phyloP scores from a whole-genome alignment of 495 filamentous ascomycete genomes.

The Neurospora intermedia region DNA sequence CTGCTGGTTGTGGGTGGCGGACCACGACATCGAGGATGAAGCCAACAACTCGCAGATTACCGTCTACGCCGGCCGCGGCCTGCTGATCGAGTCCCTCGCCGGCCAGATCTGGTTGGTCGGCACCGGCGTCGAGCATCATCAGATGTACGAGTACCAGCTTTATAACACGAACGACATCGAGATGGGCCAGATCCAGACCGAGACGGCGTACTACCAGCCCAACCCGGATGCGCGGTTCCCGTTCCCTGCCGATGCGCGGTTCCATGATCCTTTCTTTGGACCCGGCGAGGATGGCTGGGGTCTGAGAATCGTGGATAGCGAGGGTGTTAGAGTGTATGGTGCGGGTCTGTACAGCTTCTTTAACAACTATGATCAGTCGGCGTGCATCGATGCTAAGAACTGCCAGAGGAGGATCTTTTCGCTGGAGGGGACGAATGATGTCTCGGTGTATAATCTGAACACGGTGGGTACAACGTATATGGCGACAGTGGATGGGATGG shows the following conservation, averaged over 20 bases:
- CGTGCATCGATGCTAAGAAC: constrained; percentile 29
- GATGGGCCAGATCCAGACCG: constrained; percentile 68
- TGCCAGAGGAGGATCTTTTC: constrained; percentile 49
- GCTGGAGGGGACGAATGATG: constrained; percentile 38
- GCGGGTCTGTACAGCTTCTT: constrained; percentile 56
- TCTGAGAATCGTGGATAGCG: constrained; percentile 40
- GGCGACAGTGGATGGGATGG: constrained; percentile 34
- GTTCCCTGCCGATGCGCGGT: constrained; percentile 47
- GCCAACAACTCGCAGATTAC: constrained; percentile 53
- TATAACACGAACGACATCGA: constrained; percentile 51
- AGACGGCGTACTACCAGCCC: constrained; percentile 55
- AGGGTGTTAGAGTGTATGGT: constrained; percentile 50
- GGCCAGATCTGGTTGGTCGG: constrained; percentile 49
- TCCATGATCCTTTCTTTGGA: constrained; percentile 61
- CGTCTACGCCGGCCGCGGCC: constrained; percentile 57
- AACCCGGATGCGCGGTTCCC: constrained; percentile 64
- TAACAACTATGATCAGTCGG: constrained; percentile 34
- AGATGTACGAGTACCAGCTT: constrained; percentile 72
- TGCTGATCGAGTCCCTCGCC: constrained; percentile 45
- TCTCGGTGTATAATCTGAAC: constrained; percentile 41
- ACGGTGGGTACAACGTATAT: constrained; percentile 37
- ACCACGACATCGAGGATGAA: constrained; percentile 61
- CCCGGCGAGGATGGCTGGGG: constrained; percentile 42
- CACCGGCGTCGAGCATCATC: constrained; percentile 54
- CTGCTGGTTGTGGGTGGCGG: constrained; percentile 58